Evolutionary conservation across 305 asterid genomes (phyloP).

Genomic region (Salvia sclarea): DNA sequence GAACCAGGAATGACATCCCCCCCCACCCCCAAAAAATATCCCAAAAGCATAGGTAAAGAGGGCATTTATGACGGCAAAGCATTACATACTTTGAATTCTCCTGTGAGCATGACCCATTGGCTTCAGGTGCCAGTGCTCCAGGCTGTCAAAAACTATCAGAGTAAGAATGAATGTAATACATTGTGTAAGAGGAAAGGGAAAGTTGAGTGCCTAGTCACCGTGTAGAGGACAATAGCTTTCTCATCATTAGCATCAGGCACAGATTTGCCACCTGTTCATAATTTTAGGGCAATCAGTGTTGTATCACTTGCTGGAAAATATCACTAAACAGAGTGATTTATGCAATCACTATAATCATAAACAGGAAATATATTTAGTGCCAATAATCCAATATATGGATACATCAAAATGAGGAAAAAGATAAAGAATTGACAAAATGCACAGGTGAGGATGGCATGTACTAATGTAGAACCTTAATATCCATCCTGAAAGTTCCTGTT

Average conservation of each 20-base stretch:
- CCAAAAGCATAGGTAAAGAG: slow-evolving; percentile 28
- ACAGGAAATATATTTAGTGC: slow-evolving; percentile 11
- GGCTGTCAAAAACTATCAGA: slow-evolving; percentile 56
- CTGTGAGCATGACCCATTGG: slow-evolving; percentile 46
- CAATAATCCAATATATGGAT: slow-evolving; percentile 26
- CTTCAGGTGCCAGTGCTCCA: slow-evolving; percentile 52
- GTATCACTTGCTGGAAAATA: slow-evolving; percentile 14
- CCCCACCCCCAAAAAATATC: background rate
- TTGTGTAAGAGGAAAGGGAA: slow-evolving; percentile 20
- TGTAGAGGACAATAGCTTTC: slow-evolving; percentile 85
- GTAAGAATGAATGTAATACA: slow-evolving; percentile 27
- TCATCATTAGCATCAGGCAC: slow-evolving; percentile 55
- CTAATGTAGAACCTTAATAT: slow-evolving; percentile 1
- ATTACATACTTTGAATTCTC: slow-evolving; percentile 71
- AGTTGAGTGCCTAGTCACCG: slow-evolving; percentile 49
- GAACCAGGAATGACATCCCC: background rate
- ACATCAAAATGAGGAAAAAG: background rate
- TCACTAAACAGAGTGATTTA: slow-evolving; percentile 7
- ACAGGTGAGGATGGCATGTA: background rate
- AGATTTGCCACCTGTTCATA: slow-evolving; percentile 61
- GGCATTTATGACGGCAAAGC: slow-evolving; percentile 28
- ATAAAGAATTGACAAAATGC: background rate
- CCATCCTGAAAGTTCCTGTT: background rate
- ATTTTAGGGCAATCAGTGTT: slow-evolving; percentile 27
- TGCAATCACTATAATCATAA: background rate